Evolutionary conservation across 1,284 basidiomycete genomes (phyloP), one percentile per base, ranked within the genome.

Genomic region (Heterobasidion irregulare): DNA sequence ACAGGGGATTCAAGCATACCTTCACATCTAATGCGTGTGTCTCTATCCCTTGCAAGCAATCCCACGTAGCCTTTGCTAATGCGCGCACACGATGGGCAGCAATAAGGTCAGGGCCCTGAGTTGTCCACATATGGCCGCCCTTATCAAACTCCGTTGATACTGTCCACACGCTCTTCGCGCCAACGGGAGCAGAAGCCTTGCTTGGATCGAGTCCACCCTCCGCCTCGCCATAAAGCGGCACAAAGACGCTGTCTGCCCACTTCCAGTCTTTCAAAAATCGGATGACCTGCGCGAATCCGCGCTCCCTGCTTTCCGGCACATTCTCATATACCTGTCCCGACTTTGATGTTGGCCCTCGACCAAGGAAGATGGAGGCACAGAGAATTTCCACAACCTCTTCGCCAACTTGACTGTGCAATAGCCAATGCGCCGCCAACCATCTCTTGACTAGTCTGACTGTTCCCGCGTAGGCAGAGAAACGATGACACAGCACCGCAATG

Each of bases 351-450:
- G 61, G 62, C 18, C 71, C 72, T 5, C 57, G 54, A 1, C 74
- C 75, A 4, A 84, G 67, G 60, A 89, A 89, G 18, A 82, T 70
- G 38, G 70, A 71, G 0, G 92, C 92, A 63, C 88, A 90, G 34
- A 99, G 68, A 10, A 99, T 72, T 70, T 99, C 97, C 48, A 93
- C 77, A 0, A 83, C 83, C 67, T 98, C 93, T 55, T 84, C 79
- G 6, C 79, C 76, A 46, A 95, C 72, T 61, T 92, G 86, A 0
- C 71, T 69, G 1, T 78, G 73, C 15, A 92, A 75, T 19, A 98
- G 79, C 88, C 96, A 92, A 69, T 99, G 97, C 1, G 87, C 76
- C 0, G 88, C 82, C 50, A 98, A 72, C 97, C 97, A 99, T 52
- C 97, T 82, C 72, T 98, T 96, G 45, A 92, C 81, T 19, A 99